Conservation (phyloP, 2,329 filamentous ascomycete genomes). For the Clonostachys byssicola region DNA sequence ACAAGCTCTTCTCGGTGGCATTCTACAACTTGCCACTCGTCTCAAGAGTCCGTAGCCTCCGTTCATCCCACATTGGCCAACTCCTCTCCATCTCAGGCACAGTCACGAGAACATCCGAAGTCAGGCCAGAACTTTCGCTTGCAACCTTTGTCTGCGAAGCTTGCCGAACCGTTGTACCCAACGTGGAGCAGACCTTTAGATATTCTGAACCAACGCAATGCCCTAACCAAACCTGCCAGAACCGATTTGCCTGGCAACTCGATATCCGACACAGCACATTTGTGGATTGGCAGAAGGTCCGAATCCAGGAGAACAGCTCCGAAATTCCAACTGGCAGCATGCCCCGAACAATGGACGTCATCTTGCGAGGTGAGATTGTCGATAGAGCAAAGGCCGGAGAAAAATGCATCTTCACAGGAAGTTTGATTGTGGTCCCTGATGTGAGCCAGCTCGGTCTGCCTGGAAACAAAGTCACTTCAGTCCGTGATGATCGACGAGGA, state of each 20-base stretch:
- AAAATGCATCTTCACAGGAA: slow-evolving; percentile 96
- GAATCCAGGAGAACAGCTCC: slow-evolving; percentile 96
- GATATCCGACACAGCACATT: slow-evolving; percentile 97
- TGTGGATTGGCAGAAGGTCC: slow-evolving; percentile 98
- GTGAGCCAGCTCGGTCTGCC: slow-evolving; percentile 92
- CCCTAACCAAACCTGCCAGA: slow-evolving; percentile 81
- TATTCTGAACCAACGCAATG: slow-evolving; percentile 97
- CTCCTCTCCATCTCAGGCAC: slow-evolving; percentile 95
- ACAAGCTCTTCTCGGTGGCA: slow-evolving; percentile 89
- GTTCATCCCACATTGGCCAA: slow-evolving; percentile 87
- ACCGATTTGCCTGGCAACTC: slow-evolving; percentile 90
- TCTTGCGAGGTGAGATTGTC: slow-evolving; percentile 93
- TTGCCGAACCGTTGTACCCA: slow-evolving; percentile 79
- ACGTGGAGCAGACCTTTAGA: slow-evolving; percentile 95
- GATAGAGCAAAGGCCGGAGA: slow-evolving; percentile 96
- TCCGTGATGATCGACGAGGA: slow-evolving; percentile 76
- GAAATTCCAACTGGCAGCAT: slow-evolving; percentile 98
- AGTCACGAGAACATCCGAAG: slow-evolving; percentile 94
- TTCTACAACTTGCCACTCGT: slow-evolving; percentile 92
- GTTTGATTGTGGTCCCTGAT: slow-evolving; percentile 93
- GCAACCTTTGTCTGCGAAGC: slow-evolving; percentile 90
- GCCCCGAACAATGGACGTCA: slow-evolving; percentile 97
- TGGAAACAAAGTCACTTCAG: slow-evolving; percentile 75
- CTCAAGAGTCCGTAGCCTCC: slow-evolving; percentile 78
- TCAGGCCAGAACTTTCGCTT: slow-evolving; percentile 86